Conservation (phyloP, 2,329 filamentous ascomycete species). For the Alternaria brassicicola region DNA sequence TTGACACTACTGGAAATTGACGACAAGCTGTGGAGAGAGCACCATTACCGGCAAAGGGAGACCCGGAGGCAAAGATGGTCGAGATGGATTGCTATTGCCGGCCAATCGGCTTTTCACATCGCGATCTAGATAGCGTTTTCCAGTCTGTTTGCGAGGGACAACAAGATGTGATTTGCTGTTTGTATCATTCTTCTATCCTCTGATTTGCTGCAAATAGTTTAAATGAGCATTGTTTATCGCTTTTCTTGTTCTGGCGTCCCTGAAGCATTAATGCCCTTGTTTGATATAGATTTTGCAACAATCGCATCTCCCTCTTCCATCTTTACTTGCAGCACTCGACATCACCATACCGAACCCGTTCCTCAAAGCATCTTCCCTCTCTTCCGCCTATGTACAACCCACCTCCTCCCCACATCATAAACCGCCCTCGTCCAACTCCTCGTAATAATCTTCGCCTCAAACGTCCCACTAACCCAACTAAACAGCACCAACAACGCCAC, state of each 20-base stretch:
- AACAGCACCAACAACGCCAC: constrained; percentile 64
- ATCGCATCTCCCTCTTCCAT: neutral
- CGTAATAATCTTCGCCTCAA: constrained; percentile 62
- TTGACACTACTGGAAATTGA: neutral
- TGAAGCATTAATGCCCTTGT: neutral
- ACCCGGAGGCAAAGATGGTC: neutral
- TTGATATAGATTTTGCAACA: neutral
- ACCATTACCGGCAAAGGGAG: neutral
- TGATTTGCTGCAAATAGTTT: rapidly evolving
- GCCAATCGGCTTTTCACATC: neutral
- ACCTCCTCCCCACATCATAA: constrained; percentile 34
- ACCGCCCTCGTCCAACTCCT: constrained; percentile 48
- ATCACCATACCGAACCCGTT: neutral
- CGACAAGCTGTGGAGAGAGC: neutral
- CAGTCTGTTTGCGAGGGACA: neutral
- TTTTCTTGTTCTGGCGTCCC: neutral
- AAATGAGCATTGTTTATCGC: neutral
- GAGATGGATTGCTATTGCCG: neutral
- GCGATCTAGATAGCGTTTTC: neutral
- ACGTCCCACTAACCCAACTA: constrained; percentile 62
- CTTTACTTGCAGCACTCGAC: too few relatives aligned
- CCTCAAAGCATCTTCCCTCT: constrained; percentile 21
- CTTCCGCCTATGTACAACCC: constrained; percentile 31
- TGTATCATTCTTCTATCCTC: neutral
- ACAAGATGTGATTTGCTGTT: neutral